Base-by-base conservation (phyloP, 2,329 filamentous ascomycete genomes). In the Cladophialophora immunda region DNA sequence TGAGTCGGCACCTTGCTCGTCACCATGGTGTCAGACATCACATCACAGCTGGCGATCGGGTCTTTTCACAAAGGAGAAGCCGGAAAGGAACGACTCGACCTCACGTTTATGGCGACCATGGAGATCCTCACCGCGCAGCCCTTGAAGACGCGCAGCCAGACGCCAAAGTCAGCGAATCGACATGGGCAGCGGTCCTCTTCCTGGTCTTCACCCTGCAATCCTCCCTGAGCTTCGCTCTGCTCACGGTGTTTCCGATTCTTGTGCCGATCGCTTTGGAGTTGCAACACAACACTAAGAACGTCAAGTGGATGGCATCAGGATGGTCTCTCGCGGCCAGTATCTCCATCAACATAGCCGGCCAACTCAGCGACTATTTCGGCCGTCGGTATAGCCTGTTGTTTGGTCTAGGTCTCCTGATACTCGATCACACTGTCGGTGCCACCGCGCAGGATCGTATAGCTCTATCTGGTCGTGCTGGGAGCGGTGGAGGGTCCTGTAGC, bases 291-390 rank as follows among this genome's bases (percentile, higher is more conserved):
- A 60, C 45, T 3, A 7, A 27, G 1, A 65, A 65, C 53, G 45
- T 45, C 29, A 65, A 34, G 15, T 65, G 63, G 63, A 56, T 65
- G 29, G 47, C 63, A 4, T 38, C 45, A 4, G 56, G 56, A 6
- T 65, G 56, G 47, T 65, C 63, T 3, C 19, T 65, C 30, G 56
- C 47, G 5, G 63, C 13, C 6, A 65, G 63, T 13, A 57, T 65
- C 9, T 32, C 63, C 4, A 47, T 65, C 36, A 19, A 50, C 4
- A 5, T 65, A 2, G 63, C 63, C 8, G 63, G 63, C 8, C 57
- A 61, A 15, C n/a, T 65, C 7, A 61, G 57, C 22, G 63, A 65
- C 45, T 60, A 34, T 25, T 61, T 65, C 17, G 63, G 63, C 25
- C 57, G 63, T 5, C 9, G 36, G 15, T 25, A 61, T 11, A 32